Percentiles rank a stretch among this genome's conserved stretches.
phyloP scores from a whole-genome alignment of 2,329 filamentous ascomycete genomes.

The Teratosphaeria zuluensis region DNA sequence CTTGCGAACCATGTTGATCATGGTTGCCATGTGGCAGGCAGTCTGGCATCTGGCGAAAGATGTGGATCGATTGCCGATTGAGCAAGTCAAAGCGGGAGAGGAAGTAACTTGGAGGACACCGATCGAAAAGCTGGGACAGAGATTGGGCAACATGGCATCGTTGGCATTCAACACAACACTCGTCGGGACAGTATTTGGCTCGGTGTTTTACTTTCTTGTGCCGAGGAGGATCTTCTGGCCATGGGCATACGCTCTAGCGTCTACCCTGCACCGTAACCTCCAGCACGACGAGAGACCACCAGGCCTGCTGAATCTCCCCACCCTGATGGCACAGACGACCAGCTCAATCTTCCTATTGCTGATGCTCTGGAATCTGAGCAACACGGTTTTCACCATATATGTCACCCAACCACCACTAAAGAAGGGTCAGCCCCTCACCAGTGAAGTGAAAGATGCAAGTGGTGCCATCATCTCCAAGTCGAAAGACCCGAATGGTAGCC shows the following conservation, averaged over 20 bases:
- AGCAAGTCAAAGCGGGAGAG: conserved; percentile 18
- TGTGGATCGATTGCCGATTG: conserved; percentile 55
- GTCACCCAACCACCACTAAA: conserved; percentile 74
- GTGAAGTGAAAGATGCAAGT: conserved; percentile 54
- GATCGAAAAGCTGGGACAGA: not conserved
- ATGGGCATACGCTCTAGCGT: conserved; percentile 42
- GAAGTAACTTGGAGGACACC: not conserved
- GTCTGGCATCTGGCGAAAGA: conserved; percentile 61
- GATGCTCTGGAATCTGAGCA: conserved; percentile 67
- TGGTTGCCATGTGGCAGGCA: conserved; percentile 62
- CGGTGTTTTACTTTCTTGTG: conserved; percentile 46
- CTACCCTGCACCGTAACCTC: conserved; percentile 60
- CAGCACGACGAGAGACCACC: conserved; percentile 54
- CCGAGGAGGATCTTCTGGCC: conserved; percentile 58
- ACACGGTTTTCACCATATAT: conserved; percentile 69
- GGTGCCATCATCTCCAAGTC: conserved; percentile 19
- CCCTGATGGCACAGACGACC: conserved; percentile 13
- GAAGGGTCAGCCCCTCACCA: conserved; percentile 71
- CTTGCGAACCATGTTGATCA: conserved; percentile 59
- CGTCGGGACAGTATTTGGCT: conserved; percentile 9
- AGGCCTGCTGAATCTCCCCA: conserved; percentile 36
- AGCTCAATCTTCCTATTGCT: conserved; percentile 59
- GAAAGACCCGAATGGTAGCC: conserved; percentile 73
- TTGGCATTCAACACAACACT: conserved; percentile 12
- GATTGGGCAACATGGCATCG: conserved; percentile 6